Base-by-base conservation (phyloP, 2,329 filamentous ascomycete genomes). In the Colletotrichum lindemuthianum region DNA sequence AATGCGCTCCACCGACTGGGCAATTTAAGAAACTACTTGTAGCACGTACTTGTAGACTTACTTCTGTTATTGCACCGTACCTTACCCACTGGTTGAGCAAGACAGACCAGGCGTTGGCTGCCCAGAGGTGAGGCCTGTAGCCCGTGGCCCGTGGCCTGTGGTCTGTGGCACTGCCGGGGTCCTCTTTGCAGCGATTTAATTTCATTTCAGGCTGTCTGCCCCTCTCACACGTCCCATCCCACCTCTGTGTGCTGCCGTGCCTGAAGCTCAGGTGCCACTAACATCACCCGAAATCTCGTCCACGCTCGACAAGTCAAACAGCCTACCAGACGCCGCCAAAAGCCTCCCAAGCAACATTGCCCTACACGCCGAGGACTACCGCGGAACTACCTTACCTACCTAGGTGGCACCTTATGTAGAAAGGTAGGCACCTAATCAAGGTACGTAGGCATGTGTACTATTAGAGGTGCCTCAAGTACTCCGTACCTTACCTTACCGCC, bases 141-240 rank as follows among this genome's bases (percentile, higher is more conserved):
- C 54, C 33, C 49, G 61, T 33, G 57, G 41, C n/a, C n/a, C n/a
- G n/a, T 11, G 13, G 36, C 54, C 33, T 57, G 61, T 33, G 57
- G 41, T 24, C 51, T 44, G 58, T 56, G 58, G 51, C 47, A 61
- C 61, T 48, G 48, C 61, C 52, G 52, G 61, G 61, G 40, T 65
- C 58, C 58, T 65, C 51, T 59, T 61, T 65, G 50, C 58, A 61
- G 58, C 58, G 50, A 56, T 54, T 37, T 65, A 65, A 65, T 65
- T 65, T 66, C 43, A 66, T 54, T 66, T 66, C 63, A 66, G 53
- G 63, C 59, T 58, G 63, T 49, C 45, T 54, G 53, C 63, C 59
- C 63, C 59, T 66, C 63, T 41, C 52, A 37, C 63, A 24, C 24
- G 24, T 24, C 24, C 24, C 24, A 24, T 59, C 37, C 59, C 59